Percentiles rank a stretch among this genome's conserved stretches.
These are phyloP conservation scores for Aethionema arabicum DNA, from an alignment of 345 rosid species.

Conservation along the genomic window DNA sequence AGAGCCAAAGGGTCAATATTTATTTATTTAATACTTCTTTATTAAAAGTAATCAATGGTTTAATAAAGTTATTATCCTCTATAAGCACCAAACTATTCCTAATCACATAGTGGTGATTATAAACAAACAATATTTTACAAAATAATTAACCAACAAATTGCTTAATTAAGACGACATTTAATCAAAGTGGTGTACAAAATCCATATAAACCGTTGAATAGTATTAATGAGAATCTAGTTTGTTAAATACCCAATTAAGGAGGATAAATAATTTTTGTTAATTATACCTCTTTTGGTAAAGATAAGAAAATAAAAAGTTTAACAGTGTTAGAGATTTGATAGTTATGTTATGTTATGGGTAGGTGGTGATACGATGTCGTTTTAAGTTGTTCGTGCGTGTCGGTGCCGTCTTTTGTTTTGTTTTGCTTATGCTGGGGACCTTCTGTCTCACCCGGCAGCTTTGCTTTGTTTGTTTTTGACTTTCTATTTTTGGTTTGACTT, in stretches of 20 bases:
- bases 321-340: neutral
- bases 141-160: conserved; percentile 23
- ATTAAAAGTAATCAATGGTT: conserved; percentile 23
- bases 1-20: conserved; percentile 24
- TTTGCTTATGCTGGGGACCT: conserved; percentile 19
- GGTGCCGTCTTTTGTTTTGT: conserved; percentile 23
- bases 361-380: neutral
- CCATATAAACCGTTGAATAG: conserved; percentile 19
- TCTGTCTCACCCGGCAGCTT: conserved; percentile 22
- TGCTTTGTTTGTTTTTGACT: conserved; percentile 15
- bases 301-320: neutral
- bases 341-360: neutral
- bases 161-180: conserved; percentile 7
- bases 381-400: conserved; percentile 24
- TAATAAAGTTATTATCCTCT: conserved; percentile 33
- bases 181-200: conserved; percentile 25
- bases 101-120: conserved; percentile 9
- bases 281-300: conserved; percentile 6
- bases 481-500: conserved; percentile 27
- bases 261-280: conserved; percentile 1
- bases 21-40: conserved; percentile 16
- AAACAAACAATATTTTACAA: neutral
- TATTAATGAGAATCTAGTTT: neutral
- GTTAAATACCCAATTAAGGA: neutral
- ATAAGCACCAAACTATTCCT: conserved; percentile 26